A percentile compares a stretch with the other conserved stretches of the same genome.
Evolutionary conservation across 2,329 filamentous ascomycete genomes (phyloP).

Genomic region (Alternaria infectoria): DNA sequence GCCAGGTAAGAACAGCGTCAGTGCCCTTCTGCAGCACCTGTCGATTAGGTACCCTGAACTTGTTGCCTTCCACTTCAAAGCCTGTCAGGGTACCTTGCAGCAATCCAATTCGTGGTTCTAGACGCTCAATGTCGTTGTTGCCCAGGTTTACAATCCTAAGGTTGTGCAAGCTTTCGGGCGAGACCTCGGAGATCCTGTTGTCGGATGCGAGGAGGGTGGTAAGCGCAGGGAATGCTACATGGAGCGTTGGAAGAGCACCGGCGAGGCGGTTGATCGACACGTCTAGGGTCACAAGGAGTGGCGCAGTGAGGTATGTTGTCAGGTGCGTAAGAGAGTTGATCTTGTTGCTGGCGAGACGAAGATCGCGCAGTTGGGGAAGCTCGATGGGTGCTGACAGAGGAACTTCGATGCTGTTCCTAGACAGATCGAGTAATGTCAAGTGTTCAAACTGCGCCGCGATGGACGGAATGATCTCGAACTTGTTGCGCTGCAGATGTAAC

Average conservation of each 20-base stretch:
- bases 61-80: slow-evolving; percentile 82
- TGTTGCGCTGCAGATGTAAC: slow-evolving; percentile 78
- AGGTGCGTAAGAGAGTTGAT: slow-evolving; percentile 71
- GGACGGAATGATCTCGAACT: slow-evolving; percentile 71
- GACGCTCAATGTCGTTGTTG: slow-evolving; percentile 83
- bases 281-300: slow-evolving; percentile 76
- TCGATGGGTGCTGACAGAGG: slow-evolving; percentile 58
- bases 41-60: slow-evolving; percentile 85
- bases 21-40: slow-evolving; percentile 86
- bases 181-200: slow-evolving; percentile 77
- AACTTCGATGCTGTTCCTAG: slow-evolving; percentile 74
- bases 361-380: slow-evolving; percentile 75
- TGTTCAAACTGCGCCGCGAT: slow-evolving; percentile 73
- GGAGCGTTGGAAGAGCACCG: slow-evolving; percentile 68
- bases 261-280: slow-evolving; percentile 82
- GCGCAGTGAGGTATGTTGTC: slow-evolving; percentile 71
- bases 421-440: slow-evolving; percentile 74
- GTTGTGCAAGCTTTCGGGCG: slow-evolving; percentile 75
- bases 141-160: slow-evolving; percentile 77
- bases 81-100: slow-evolving; percentile 70
- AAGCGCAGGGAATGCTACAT: slow-evolving; percentile 71
- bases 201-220: slow-evolving; percentile 75
- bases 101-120: slow-evolving; percentile 82
- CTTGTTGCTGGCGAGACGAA: slow-evolving; percentile 77
- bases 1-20: slow-evolving; percentile 80